Conservation (phyloP, 2,329 filamentous ascomycete species). For the Talaromyces funiculosus region DNA sequence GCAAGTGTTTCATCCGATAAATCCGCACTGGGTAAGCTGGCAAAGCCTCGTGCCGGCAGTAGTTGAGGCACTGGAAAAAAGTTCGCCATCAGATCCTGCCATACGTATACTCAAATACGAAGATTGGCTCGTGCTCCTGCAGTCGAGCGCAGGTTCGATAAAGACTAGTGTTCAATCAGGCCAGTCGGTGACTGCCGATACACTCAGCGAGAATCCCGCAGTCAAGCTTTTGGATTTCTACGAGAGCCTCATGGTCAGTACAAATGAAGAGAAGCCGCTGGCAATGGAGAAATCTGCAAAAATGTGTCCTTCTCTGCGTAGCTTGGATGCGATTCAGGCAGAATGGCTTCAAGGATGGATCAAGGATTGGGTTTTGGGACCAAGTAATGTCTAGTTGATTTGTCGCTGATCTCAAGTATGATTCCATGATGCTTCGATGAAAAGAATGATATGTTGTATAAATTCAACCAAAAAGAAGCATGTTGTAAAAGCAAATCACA, state of each 20-base stretch:
- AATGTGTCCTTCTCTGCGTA: background rate
- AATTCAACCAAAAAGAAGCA: background rate
- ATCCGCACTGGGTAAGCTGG: constrained; percentile 4
- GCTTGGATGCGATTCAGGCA: background rate
- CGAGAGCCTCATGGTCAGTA: background rate
- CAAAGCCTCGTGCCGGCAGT: constrained; percentile 5
- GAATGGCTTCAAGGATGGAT: constrained; percentile 10
- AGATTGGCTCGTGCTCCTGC: background rate
- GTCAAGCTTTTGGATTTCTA: constrained; percentile 7
- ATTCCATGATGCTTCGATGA: background rate
- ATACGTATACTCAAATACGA: constrained; percentile 3
- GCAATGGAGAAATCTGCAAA: background rate
- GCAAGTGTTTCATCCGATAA: constrained; percentile 1
- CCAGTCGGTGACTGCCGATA: background rate
- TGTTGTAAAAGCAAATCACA: too few relatives aligned
- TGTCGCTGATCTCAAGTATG: background rate
- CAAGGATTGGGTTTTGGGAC: background rate
- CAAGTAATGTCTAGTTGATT: background rate
- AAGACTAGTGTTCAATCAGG: background rate
- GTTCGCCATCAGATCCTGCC: background rate
- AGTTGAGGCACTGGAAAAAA: background rate
- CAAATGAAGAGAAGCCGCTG: background rate
- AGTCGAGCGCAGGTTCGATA: background rate
- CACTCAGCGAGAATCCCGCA: background rate
- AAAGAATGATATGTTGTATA: background rate